These are phyloP conservation scores for Phytophthora sp. DNA, from an alignment of 352 stramenopile genomes.

Conservation along the genomic window DNA sequence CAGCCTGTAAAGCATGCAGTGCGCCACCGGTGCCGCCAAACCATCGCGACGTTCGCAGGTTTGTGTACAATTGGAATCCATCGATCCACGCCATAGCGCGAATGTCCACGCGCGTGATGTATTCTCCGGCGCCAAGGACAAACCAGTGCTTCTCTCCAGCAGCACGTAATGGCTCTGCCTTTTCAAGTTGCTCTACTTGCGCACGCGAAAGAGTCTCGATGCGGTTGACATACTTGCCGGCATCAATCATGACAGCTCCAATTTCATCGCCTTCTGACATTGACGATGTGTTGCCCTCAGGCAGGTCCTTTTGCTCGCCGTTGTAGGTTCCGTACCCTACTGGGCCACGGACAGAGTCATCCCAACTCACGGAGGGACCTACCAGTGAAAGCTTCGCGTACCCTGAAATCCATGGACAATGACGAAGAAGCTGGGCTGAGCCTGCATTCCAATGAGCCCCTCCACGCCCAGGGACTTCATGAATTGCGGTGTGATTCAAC, in stretches of 20 bases:
- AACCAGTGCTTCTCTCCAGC: constrained; percentile 47
- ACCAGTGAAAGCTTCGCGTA: constrained; percentile 34
- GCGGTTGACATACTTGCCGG: constrained; percentile 48
- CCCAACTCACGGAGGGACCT: constrained; percentile 49
- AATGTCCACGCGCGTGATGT: constrained; percentile 58
- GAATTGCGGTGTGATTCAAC: constrained; percentile 45
- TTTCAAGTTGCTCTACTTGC: constrained; percentile 42
- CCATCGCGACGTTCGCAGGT: constrained; percentile 60
- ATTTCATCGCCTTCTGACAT: constrained; percentile 35
- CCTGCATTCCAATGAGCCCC: constrained; percentile 66
- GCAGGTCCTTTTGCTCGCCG: constrained; percentile 39
- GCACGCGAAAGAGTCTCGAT: constrained; percentile 46
- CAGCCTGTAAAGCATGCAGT: constrained; percentile 46
- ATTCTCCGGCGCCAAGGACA: constrained; percentile 50
- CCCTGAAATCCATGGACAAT: constrained; percentile 63
- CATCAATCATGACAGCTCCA: constrained; percentile 49
- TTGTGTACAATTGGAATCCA: constrained; percentile 70
- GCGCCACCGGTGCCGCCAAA: constrained; percentile 60
- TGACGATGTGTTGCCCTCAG: constrained; percentile 27
- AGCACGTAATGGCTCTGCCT: constrained; percentile 23
- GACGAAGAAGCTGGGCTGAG: constrained; percentile 54
- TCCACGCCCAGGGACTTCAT: constrained; percentile 33
- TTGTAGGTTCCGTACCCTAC: constrained; percentile 52
- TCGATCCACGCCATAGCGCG: constrained; percentile 70
- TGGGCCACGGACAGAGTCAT: constrained; percentile 48